These are phyloP conservation scores for Linum usitatissimum DNA, from an alignment of 345 rosid species.

Conservation along the genomic window DNA sequence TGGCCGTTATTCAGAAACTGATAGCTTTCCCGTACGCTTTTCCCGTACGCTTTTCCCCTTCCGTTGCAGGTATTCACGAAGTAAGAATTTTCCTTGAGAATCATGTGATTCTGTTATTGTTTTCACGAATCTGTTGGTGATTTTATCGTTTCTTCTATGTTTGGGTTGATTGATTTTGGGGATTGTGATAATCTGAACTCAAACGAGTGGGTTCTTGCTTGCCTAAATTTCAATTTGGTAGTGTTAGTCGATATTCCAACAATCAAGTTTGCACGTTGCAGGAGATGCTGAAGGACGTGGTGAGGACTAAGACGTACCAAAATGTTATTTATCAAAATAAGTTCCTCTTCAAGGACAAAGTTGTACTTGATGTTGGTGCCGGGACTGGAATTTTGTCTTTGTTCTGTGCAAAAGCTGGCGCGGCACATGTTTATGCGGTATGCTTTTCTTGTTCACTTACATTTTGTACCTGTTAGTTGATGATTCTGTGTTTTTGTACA, in stretches of 20 bases:
- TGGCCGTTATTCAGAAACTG: neutral
- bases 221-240: neutral
- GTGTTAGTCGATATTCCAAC: neutral
- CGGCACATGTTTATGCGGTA: conserved; percentile 88
- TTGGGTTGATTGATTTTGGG: neutral
- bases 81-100: conserved; percentile 39
- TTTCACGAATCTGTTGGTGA: neutral
- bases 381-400: conserved; percentile 95
- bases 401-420: conserved; percentile 96
- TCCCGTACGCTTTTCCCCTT: too few relatives aligned
- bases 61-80: conserved; percentile 92
- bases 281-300: conserved; percentile 97
- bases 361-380: conserved; percentile 97
- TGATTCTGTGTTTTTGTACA: neutral
- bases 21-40: conserved; percentile 1
- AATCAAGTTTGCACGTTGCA: conserved; percentile 23
- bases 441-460: conserved; percentile 9
- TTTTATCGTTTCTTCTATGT: neutral
- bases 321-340: conserved; percentile 87
- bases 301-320: conserved; percentile 94
- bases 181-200: neutral
- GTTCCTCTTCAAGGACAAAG: conserved; percentile 78
- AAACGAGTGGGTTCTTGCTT: neutral
- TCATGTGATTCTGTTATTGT: neutral
- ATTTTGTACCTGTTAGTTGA: neutral